Conservation (phyloP, 139 green algal genomes). For the Closterium sp. region DNA sequence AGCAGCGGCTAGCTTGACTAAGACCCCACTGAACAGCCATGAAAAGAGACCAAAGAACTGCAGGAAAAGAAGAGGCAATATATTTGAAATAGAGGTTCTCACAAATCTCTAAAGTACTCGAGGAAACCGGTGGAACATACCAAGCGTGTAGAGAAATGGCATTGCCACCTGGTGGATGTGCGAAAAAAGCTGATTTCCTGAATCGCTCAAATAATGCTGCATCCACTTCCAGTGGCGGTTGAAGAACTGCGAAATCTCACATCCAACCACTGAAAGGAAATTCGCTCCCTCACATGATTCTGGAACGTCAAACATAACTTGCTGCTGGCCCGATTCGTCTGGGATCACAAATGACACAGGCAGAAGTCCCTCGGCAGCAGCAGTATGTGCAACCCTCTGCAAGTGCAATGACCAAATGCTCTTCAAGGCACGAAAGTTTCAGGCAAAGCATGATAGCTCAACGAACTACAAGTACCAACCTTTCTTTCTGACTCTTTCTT, state of each 20-base stretch:
- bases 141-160: neutral
- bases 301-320: neutral
- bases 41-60: slow-evolving; percentile 18
- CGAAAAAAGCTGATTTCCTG: neutral
- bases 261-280: neutral
- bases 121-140: neutral
- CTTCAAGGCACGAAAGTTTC: too few relatives aligned
- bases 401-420: neutral
- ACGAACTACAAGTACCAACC: neutral
- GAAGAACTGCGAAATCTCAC: neutral
- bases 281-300: neutral
- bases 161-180: neutral
- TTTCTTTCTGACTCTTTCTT: neutral
- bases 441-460: too few relatives aligned
- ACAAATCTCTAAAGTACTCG: neutral
- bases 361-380: neutral
- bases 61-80: neutral
- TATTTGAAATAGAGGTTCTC: neutral
- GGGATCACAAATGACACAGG: neutral
- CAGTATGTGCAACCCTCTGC: neutral
- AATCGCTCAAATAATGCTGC: neutral
- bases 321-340: neutral
- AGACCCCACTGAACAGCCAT: neutral
- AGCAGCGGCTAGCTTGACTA: slow-evolving; percentile 2
- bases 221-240: neutral